Base-by-base conservation (phyloP, 129 eudicot species). In the Chrysanthemum seticuspe region DNA sequence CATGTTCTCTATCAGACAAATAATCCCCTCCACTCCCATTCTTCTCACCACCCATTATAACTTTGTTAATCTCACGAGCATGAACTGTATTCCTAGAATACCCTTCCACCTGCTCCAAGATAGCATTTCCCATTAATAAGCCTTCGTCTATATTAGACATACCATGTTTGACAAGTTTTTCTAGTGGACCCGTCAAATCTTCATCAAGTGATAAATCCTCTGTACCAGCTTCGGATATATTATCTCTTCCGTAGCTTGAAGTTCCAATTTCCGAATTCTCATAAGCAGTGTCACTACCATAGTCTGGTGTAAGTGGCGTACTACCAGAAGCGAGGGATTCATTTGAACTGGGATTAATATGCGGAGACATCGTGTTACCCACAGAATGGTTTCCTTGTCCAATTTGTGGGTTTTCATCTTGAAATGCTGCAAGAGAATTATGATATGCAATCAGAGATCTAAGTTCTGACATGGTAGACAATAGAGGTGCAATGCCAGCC, bases 61-160 rank as follows among this genome's bases (percentile, higher is more conserved):
- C 21, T 21, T 21, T 21, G 21, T 21, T 21, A 21, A 21, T 21
- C 21, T 21, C 21, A 21, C 21, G 21, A 21, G 21, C 21, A 21
- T 21, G 21, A 21, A 21, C 21, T 21, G 21, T 21, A 21, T 21
- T 21, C 21, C 21, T 21, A 21, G 21, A 21, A 21, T 21, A 21
- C 21, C 21, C 21, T 21, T 21, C 21, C 21, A 21, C 21, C 21
- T 0, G n/a, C n/a, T 1, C 21, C 21, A 21, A 21, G 21, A 21
- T 21, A 21, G 21, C 21, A 21, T 21, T 21, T 21, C 21, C 99
- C 94, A 95, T 88, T 66, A 92, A 75, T 73, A 95, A 84, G 31
- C 99, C 99, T 66, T 95, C 97, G 40, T 90, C 99, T 15, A 95
- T 95, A 72, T 95, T 95, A 34, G 96, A 90, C 83, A 90, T 83